phyloP scores from a whole-genome alignment of 768 basidiomycete species.

The Vararia minispora region DNA sequence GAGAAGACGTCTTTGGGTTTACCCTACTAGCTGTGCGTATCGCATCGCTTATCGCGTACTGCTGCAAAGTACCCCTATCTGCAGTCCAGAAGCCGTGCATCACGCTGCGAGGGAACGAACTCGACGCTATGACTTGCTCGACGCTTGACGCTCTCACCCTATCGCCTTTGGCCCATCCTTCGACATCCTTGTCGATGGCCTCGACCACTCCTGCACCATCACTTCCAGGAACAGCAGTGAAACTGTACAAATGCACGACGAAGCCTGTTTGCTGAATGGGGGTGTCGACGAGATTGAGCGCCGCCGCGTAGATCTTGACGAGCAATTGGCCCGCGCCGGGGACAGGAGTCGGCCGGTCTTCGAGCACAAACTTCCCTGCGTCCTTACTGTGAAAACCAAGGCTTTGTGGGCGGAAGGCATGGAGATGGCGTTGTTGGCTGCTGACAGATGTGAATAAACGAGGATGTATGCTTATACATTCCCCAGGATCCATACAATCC shows the following conservation, averaged over 20 bases:
- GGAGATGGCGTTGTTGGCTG: too few relatives aligned
- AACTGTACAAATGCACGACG: constrained; percentile 14
- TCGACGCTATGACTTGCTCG: not conserved
- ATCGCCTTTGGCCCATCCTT: constrained; percentile 17
- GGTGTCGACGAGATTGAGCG: constrained; percentile 15
- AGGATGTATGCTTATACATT: too few relatives aligned
- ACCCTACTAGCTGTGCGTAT: constrained; percentile 9
- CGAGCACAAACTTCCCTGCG: constrained; percentile 2
- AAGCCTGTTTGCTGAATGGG: constrained; percentile 9
- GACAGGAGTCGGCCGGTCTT: constrained; percentile 3
- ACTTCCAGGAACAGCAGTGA: constrained; percentile 14
- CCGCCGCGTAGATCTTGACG: constrained; percentile 11
- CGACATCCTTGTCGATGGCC: constrained; percentile 18
- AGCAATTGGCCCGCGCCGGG: constrained; percentile 12
- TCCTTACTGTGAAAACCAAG: constrained; percentile 1
- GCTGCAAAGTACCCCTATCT: constrained; percentile 13
- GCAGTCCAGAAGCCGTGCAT: constrained; percentile 4
- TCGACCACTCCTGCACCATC: constrained; percentile 19
- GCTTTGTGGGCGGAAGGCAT: too few relatives aligned
- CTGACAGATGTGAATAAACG: too few relatives aligned
- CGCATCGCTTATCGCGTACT: constrained; percentile 14
- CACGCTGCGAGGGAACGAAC: not conserved
- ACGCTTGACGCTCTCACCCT: constrained; percentile 11
- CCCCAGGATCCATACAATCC: too few relatives aligned
- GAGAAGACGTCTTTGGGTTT: not conserved